Evolutionary conservation across 2,329 filamentous ascomycete species (phyloP).

Genomic region (Ceratocystis ficicola): DNA sequence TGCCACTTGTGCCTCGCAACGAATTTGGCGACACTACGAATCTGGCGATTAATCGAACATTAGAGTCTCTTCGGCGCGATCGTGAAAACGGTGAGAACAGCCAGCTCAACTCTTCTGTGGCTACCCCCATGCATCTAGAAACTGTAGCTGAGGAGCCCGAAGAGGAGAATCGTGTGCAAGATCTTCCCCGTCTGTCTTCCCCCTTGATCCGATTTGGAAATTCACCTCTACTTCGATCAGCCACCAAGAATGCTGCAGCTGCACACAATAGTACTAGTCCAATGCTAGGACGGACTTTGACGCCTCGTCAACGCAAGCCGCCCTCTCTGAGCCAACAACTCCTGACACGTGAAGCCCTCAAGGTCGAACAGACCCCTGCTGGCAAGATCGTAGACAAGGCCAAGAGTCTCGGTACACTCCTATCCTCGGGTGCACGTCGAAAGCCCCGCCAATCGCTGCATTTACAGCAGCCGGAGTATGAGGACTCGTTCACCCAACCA

Average conservation of each 20-base stretch:
- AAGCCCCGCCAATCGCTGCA: conserved; percentile 8
- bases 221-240: conserved; percentile 17
- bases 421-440: conserved; percentile 19
- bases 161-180: neutral
- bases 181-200: conserved; percentile 9
- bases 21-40: conserved; percentile 46
- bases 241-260: conserved; percentile 16
- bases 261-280: conserved; percentile 16
- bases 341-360: conserved; percentile 28
- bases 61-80: conserved; percentile 32
- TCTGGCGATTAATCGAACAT: conserved; percentile 43
- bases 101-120: neutral
- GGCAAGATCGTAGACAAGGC: neutral
- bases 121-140: neutral
- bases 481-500: conserved; percentile 8
- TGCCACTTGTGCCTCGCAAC: conserved; percentile 30
- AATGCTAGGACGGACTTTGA: conserved; percentile 26
- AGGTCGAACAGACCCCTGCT: conserved; percentile 21
- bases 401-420: neutral
- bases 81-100: conserved; percentile 10
- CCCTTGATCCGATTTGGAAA: conserved; percentile 16
- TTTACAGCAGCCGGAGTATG: neutral
- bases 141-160: conserved; percentile 15
- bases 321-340: conserved; percentile 30
- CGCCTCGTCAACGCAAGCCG: conserved; percentile 30